Evolutionary conservation across 345 rosid genomes (phyloP).

Genomic region (Luvunga scandens): DNA sequence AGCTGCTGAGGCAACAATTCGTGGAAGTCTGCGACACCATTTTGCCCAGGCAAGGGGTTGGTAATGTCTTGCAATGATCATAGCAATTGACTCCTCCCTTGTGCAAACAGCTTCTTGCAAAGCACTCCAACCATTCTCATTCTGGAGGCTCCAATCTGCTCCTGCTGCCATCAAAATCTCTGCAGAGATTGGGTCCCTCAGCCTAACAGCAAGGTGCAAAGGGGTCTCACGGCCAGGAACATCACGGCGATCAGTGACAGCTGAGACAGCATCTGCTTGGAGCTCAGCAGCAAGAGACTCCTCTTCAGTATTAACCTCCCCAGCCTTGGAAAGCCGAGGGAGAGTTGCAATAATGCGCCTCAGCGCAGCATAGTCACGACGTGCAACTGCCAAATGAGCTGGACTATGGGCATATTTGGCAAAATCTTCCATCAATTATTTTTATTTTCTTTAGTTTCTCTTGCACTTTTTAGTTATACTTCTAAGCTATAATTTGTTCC

Average conservation of each 20-base stretch:
- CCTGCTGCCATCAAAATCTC: constrained; percentile 93
- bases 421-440: constrained; percentile 63
- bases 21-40: constrained; percentile 97
- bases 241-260: constrained; percentile 80
- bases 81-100: constrained; percentile 86
- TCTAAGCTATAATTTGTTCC: constrained; percentile 29
- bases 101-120: constrained; percentile 99
- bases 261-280: constrained; percentile 71
- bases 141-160: constrained; percentile 98
- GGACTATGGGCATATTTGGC: constrained; percentile 81
- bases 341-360: constrained; percentile 54
- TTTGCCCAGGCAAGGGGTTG: constrained; percentile 99
- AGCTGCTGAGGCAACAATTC: constrained; percentile 78
- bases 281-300: constrained; percentile 75
- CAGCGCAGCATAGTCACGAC: constrained; percentile 67
- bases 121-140: constrained; percentile 99
- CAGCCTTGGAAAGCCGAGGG: constrained; percentile 77
- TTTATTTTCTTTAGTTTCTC: background rate
- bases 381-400: constrained; percentile 80
- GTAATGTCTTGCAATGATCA: constrained; percentile 86
- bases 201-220: constrained; percentile 93
- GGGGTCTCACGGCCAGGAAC: constrained; percentile 96
- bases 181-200: constrained; percentile 71
- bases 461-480: constrained; percentile 1
- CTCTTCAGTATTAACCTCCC: constrained; percentile 75